Evolutionary conservation across 2,329 filamentous ascomycete genomes (phyloP).

Genomic region (Aspergillus fructus): DNA sequence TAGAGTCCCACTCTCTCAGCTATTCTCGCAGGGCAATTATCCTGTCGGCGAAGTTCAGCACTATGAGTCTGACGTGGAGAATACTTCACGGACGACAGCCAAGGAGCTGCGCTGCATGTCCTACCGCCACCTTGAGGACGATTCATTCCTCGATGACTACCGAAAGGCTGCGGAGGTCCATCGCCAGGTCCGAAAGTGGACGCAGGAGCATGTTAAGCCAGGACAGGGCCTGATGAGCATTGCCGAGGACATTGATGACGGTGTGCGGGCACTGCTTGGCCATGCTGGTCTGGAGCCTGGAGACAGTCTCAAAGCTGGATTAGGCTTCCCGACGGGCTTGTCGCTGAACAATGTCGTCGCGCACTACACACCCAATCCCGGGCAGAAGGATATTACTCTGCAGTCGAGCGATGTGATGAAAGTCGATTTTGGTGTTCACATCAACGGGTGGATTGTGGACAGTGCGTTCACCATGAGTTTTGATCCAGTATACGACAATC

Average conservation of each 20-base stretch:
- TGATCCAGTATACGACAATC: conserved; percentile 71
- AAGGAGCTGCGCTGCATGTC: conserved; percentile 48
- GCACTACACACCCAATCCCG: conserved; percentile 59
- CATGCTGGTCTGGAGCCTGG: conserved; percentile 54
- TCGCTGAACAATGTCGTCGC: conserved; percentile 55
- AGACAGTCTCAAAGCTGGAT: conserved; percentile 50
- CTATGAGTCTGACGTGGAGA: conserved; percentile 42
- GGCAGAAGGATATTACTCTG: conserved; percentile 67
- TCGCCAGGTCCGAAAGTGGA: conserved; percentile 54
- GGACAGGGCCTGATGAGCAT: conserved; percentile 51
- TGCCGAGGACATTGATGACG: conserved; percentile 55
- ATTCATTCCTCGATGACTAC: conserved; percentile 53
- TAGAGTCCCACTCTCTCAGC: conserved; percentile 44
- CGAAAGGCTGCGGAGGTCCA: conserved; percentile 58
- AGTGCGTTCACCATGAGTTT: conserved; percentile 78
- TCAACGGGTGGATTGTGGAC: conserved; percentile 78
- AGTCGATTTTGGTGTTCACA: conserved; percentile 78
- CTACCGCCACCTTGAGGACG: conserved; percentile 43
- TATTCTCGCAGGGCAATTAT: conserved; percentile 47
- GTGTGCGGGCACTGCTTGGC: conserved; percentile 51
- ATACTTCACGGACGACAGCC: conserved; percentile 46
- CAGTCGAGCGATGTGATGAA: conserved; percentile 76
- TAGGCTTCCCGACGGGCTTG: conserved; percentile 58
- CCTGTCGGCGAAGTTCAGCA: conserved; percentile 48
- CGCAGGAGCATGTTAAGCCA: conserved; percentile 50